Evolutionary conservation across 306 rosid species (phyloP), one percentile per base, ranked within the genome.

Genomic region (Casuarina glauca): DNA sequence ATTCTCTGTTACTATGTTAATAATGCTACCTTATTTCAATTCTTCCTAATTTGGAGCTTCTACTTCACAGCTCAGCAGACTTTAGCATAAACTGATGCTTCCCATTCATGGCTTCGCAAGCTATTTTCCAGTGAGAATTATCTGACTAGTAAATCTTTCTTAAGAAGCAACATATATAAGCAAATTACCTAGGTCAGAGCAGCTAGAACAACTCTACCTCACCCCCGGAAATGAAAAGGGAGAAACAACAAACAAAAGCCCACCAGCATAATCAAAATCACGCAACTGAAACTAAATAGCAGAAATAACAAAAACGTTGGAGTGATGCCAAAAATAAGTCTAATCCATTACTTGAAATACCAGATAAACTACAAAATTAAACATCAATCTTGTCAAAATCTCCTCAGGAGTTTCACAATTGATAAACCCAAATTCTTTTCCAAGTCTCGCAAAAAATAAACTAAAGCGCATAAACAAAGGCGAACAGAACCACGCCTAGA

Each of bases 401-500:
- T 75, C 46, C 52, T 35, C 43, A 6, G 10, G 77, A 49, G 75
- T 76, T 64, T 70, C 74, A 58, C 43, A 48, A 17, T 53, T 17
- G 57, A 19, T 70, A 51, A 74, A 81, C 76, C 69, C 74, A 71
- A 75, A 68, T 70, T 19, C 48, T 77, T 58, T 52, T n/a, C 32
- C 32, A 26, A 16, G 76, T 45, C 66, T 71, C 49, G 4, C 13
- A 35, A 3, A 49, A 49, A 62, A 58, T 57, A 55, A 72, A 76
- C 51, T 9, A 70, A 53, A 63, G 35, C 5, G 67, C 64, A 64
- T 52, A 9, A 61, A 63, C 69, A 73, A 7, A 9, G 35, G 12
- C 4, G 15, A 15, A 45, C 41, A 57, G 9, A 60, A 9, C 3
- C 45, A 69, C 62, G 38, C 12, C 86, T 48, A 92, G 36, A 92